Evolutionary conservation across 129 eudicot species (phyloP), one percentile per base, ranked within the genome.

Genomic region (Tanacetum coccineum): DNA sequence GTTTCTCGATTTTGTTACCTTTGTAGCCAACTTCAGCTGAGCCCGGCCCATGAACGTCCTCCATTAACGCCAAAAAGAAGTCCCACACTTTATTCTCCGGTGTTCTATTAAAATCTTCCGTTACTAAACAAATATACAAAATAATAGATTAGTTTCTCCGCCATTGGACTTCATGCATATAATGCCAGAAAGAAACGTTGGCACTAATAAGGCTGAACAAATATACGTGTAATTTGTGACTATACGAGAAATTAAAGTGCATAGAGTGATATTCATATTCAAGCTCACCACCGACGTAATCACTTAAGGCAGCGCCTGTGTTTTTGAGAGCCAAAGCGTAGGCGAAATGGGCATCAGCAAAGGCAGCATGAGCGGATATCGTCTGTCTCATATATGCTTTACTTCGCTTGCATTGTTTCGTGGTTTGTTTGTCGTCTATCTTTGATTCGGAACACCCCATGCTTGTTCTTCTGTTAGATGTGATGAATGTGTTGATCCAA

Each of bases 381-480:
- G 96, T 84, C 28, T 83, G 82, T 59, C 79, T 82, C 90, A 91
- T 83, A 62, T 48, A 70, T 13, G 44, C 71, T 74, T 73, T 83
- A 22, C 94, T 76, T 18, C 85, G 88, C 62, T 85, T 91, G 82
- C 97, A 87, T 75, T 85, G 73, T 1, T 69, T 64, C 8, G 83
- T 82, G 9, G 82, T 73, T 68, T 80, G 86, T 50, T 81, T 86
- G 70, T 85, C 75, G 73, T 81, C 82, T 80, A 85, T 87, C 90
- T 83, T 91, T n/a, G 96, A 91, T 65, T 83, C 89, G 0, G 89
- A 74, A 72, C 97, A 87, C 13, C 97, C 97, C 97, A 87, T 91
- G 42, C 48, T 36, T 72, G 13, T 21, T 63, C 39, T 25, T 32
- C 15, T 72, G 18, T 62, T 13, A 48, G 70, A 73, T 74, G 59